A percentile compares a stretch with the other conserved stretches of the same genome.
These are phyloP conservation scores for Phytopythium ostracodes DNA, from an alignment of 352 stramenopile genomes.

Conservation along the genomic window DNA sequence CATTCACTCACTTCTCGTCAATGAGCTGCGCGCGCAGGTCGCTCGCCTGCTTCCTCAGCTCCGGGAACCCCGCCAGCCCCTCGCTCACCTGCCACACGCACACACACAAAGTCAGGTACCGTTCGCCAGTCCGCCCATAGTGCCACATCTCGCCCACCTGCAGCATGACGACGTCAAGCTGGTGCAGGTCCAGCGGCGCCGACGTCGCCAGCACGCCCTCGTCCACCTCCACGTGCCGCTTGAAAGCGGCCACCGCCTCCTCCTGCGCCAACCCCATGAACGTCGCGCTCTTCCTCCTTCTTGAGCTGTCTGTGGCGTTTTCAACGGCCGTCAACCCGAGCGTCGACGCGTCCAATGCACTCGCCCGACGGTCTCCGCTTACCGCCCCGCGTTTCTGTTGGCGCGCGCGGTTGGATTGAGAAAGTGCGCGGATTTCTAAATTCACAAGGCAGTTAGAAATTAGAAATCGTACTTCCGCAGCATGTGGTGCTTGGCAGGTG, in stretches of 20 bases:
- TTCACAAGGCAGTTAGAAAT: too few relatives aligned
- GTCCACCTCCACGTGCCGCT: constrained; percentile 60
- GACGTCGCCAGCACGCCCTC: constrained; percentile 63
- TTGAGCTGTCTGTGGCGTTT: neutral
- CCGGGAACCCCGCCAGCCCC: constrained; percentile 28
- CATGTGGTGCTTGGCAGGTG: too few relatives aligned
- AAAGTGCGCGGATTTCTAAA: neutral
- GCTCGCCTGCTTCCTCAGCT: constrained; percentile 37
- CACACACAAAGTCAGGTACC: neutral
- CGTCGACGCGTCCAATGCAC: neutral
- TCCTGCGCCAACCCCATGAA: constrained; percentile 16
- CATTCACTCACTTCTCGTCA: constrained; percentile 41
- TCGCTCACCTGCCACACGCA: constrained; percentile 29
- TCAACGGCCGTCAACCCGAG: neutral
- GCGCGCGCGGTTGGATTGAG: neutral
- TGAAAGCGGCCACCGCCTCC: constrained; percentile 35
- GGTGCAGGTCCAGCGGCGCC: constrained; percentile 36
- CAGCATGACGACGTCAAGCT: constrained; percentile 46
- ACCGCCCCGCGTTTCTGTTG: too few relatives aligned
- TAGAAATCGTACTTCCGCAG: too few relatives aligned
- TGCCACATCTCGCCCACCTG: constrained; percentile 17
- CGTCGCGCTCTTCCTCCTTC: neutral
- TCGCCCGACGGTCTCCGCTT: neutral
- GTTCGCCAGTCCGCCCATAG: neutral
- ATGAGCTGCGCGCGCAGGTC: constrained; percentile 43